Conservation (phyloP, 495 filamentous ascomycete species). For the Xylaria cubensis region DNA sequence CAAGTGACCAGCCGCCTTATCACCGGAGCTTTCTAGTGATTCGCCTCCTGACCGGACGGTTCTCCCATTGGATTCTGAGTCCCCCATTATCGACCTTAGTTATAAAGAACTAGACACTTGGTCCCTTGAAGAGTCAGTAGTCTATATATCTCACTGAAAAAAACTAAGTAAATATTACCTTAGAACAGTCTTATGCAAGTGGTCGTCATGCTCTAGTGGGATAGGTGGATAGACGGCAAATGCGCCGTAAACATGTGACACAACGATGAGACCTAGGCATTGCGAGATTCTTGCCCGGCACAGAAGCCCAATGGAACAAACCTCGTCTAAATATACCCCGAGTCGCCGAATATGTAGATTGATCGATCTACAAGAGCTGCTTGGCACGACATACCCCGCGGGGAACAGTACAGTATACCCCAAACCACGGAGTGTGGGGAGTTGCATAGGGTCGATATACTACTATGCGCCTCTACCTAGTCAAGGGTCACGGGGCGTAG, state of each 20-base stretch:
- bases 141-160: neutral
- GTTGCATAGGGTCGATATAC: neutral
- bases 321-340: neutral
- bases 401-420: neutral
- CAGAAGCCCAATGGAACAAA: neutral
- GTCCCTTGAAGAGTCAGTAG: neutral
- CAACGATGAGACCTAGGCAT: neutral
- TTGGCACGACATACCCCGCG: constrained; percentile 3
- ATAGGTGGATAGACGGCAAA: neutral
- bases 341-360: neutral
- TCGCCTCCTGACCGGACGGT: neutral
- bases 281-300: neutral
- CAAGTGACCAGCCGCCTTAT: neutral
- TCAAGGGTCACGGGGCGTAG: neutral
- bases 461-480: neutral
- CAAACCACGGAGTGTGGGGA: neutral
- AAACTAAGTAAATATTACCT: neutral
- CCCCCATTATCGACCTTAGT: neutral
- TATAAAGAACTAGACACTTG: neutral
- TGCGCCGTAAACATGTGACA: neutral
- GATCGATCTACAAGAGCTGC: neutral
- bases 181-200: neutral
- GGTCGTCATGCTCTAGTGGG: neutral
- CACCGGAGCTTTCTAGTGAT: neutral
- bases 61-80: neutral